Evolutionary conservation across 495 filamentous ascomycete genomes (phyloP), one percentile per base, ranked within the genome.

Genomic region (Bacidia rubella): DNA sequence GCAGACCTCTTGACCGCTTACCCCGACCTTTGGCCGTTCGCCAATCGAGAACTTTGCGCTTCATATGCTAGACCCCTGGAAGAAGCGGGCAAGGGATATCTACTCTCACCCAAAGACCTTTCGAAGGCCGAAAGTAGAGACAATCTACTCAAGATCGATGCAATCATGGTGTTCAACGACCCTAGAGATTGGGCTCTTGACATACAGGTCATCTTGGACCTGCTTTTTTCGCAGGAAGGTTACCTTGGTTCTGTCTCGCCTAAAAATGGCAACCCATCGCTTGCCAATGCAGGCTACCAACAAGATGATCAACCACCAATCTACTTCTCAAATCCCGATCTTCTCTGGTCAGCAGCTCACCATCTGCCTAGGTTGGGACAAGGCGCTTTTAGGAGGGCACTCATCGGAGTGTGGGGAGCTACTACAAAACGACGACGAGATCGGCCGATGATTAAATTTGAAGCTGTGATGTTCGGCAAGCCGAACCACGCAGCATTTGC

Each of bases 121-220:
- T 40, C 48, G 1, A 61, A 64, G 25, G 62, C 62, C 5, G 48
- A 64, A 12, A 63, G 71, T 54, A 57, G 63, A 0, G 60, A 51
- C 15, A 59, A 72, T 24, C 72, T 71, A 0, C 69, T 88, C 38
- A 83, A 86, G 55, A 78, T 96, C 58, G 82, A 86, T 62, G 87
- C 89, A 17, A 77, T 98, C 45, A 80, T 95, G 62, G 81, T 95
- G 27, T 94, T 83, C 70, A 87, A 90, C 65, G 87, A 94, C 66
- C 86, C 92, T 11, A 78, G 92, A 23, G 90, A 96, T 71, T 96
- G 90, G 90, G 88, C 79, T 7, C 73, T 92, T n/a, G 87, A 94
- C 65, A 76, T 78, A 4, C 85, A 90, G 59, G 58, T 98, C 53
- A 79, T 96, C 41, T 57, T 81, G 51, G 92, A 98, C 65, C 62